Conservation (phyloP, 202 grass and related monocot species). For the Elaeis oleifera region DNA sequence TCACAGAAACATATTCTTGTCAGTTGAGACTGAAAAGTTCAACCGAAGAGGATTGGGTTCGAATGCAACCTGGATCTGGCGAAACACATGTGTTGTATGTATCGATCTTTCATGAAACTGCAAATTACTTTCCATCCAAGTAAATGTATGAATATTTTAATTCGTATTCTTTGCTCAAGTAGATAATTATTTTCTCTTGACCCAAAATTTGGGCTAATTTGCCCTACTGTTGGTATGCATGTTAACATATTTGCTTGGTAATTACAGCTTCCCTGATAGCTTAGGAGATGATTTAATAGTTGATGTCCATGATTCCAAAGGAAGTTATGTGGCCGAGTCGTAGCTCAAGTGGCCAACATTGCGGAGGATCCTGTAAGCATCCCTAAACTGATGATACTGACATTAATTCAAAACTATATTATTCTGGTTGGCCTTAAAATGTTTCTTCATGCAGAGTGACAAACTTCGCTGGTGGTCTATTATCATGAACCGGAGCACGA, state of each 20-base stretch:
- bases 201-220: too few relatives aligned
- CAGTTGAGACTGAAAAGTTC: conserved; percentile 85
- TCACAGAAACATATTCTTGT: conserved; percentile 84
- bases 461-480: conserved; percentile 96
- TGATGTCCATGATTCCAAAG: conserved; percentile 88
- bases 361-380: conserved; percentile 77
- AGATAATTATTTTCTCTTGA: too few relatives aligned
- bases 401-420: conserved; percentile 1
- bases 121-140: too few relatives aligned
- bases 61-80: conserved; percentile 92
- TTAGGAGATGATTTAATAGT: conserved; percentile 93
- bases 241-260: conserved; percentile 14
- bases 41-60: conserved; percentile 59
- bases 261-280: conserved; percentile 98
- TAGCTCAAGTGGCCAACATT: conserved; percentile 88
- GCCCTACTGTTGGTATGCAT: too few relatives aligned
- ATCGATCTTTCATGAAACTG: not conserved
- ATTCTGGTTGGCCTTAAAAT: too few relatives aligned
- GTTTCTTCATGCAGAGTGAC: conserved; percentile 49
- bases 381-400: conserved; percentile 8
- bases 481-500: conserved; percentile 84
- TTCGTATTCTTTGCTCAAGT: too few relatives aligned
- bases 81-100: conserved; percentile 98
- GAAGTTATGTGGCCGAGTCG: conserved; percentile 64
- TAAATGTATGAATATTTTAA: too few relatives aligned